phyloP scores from a whole-genome alignment of 208 protist genomes.

The Herpetomonas samuelpessoai region DNA sequence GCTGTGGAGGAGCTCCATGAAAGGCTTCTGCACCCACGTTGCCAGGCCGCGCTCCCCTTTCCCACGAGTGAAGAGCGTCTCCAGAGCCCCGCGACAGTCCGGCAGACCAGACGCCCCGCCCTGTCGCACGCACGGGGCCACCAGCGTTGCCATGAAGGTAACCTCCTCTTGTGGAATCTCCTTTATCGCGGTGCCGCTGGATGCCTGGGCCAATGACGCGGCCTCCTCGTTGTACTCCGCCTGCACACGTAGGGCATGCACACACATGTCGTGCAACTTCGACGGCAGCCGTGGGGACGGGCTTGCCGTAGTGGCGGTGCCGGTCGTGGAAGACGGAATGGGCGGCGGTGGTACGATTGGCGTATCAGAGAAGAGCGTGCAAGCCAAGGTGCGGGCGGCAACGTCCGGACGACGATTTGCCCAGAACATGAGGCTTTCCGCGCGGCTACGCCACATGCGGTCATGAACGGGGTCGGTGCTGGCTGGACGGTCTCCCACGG shows the following conservation, averaged over 20 bases:
- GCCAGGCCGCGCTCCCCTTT: neutral
- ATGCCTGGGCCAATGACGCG: neutral
- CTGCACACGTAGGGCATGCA: conserved; percentile 29
- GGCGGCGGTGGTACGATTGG: conserved; percentile 7
- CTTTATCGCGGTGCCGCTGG: neutral
- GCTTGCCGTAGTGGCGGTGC: conserved; percentile 1
- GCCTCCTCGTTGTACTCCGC: neutral
- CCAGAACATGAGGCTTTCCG: conserved; percentile 33
- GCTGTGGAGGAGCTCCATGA: neutral
- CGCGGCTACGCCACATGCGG: conserved; percentile 11
- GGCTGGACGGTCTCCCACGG: conserved; percentile 9
- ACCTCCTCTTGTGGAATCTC: conserved; percentile 29
- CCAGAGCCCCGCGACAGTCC: conserved; percentile 11
- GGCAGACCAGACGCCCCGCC: neutral
- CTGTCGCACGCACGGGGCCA: conserved; percentile 6
- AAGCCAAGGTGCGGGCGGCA: conserved; percentile 53
- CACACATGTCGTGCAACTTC: conserved; percentile 40
- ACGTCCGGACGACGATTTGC: conserved; percentile 53
- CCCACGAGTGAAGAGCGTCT: conserved; percentile 1
- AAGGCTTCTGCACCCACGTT: neutral
- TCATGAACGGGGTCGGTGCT: conserved; percentile 8
- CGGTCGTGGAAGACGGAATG: neutral
- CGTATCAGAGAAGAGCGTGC: conserved; percentile 61
- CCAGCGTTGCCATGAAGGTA: conserved; percentile 35
- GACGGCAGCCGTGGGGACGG: neutral